Base-by-base conservation (phyloP, 2,329 filamentous ascomycete genomes). In the Calonectria pseudoreteaudii region DNA sequence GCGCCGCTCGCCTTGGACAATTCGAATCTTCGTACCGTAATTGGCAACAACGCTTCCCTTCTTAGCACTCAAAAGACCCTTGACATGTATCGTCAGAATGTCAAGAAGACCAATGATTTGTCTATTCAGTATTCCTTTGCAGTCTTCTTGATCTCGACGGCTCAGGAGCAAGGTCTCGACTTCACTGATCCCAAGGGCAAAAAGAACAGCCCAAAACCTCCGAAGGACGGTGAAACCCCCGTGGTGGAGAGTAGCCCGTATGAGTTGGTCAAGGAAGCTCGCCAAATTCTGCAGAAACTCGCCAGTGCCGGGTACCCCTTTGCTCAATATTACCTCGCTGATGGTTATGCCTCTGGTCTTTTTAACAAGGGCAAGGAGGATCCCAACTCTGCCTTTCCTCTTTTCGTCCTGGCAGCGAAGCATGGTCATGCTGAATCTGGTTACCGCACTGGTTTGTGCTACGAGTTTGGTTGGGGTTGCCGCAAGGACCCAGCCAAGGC, bases 401-500 rank as follows among this genome's bases (percentile, higher is more conserved):
- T 98, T 36, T 99, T 99, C 82, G 90, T 98, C 47, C 91, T 97
- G 20, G 97, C 97, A 11, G 96, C 95, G 80, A 99, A 98, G 86
- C 97, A 98, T 85, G 97, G 97, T 38, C 97, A 99, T 84, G 95
- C 97, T 62, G 97, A 99, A 87, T 97, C 97, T 71, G 96, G 93
- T 44, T 99, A 98, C 85, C 94, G 97, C 70, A 94, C 96, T 67
- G 97, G 94, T 20, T 89, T 99, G 70, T 98, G 96, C 87, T 98
- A 98, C 86, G 97, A 99, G 84, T 98, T 98, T 85, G 97, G 96
- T 75, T 99, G 97, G 97, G 97, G 97, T 50, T 97, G 94, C 81
- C 93, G 95, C 71, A 95, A 95, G 81, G 95, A 98, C 81, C 94
- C 94, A 71, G 92, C 94, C 65, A 98, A 98, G 85, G 96, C 97